Base-by-base conservation (phyloP, 495 filamentous ascomycete genomes). In the Monascus purpureus region DNA sequence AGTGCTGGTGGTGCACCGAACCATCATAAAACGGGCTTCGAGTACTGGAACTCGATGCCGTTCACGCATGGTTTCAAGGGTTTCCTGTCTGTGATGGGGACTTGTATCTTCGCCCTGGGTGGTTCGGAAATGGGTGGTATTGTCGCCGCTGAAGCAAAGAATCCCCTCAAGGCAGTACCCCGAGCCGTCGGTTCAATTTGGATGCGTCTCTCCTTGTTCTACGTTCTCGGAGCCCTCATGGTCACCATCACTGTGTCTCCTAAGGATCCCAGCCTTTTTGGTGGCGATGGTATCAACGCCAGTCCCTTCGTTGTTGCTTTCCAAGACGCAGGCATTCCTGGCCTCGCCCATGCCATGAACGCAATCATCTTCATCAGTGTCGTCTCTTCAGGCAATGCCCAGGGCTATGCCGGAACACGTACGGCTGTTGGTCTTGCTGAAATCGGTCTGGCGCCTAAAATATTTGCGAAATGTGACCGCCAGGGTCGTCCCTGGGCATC, bases 1-100 rank as follows among this genome's bases (percentile, higher is more conserved):
- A 67, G 68, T 34, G 55, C 67, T n/a, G 45, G 45, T 6, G 75
- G 75, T n/a, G 73, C 71, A 6, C 63, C 67, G 1, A 62, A 63
- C 1, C 57, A 52, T 8, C 66, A 61, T 11, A 56, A 68, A 51
- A 39, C 61, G 40, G 75, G 75, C 2, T 72, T 73, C 42, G 55
- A 61, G 16, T 77, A 75, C 48, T 80, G 77, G 76, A 59, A 67
- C 22, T 70, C 67, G 2, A 68, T 70, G 16, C 73, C 77, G 1
- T 82, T 84, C 54, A 50, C 53, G 12, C 69, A 79, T 40, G 73
- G 74, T 25, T 80, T 82, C 63, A 72, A 75, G 36, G 78, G 78
- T 8, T 73, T 80, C 47, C 69, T 70, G 39, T 52, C 63, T 6
- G 74, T 79, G 29, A 76, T 80, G 52, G 72, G 76, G 26, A 68